phyloP scores from a whole-genome alignment of 345 rosid genomes.

The Euphorbia tirucalli region DNA sequence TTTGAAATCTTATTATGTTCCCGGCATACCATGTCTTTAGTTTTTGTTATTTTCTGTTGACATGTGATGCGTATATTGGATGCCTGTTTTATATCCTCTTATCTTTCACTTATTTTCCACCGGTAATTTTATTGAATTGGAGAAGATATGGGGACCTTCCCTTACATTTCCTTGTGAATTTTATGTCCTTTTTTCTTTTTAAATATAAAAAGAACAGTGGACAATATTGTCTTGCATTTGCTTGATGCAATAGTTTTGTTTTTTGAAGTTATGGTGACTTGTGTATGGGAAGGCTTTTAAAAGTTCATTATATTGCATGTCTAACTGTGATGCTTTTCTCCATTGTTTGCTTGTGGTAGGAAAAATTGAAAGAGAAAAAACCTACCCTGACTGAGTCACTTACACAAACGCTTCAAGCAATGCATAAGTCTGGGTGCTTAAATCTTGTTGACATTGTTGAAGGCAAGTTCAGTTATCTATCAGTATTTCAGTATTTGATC shows the following conservation, averaged over 20 bases:
- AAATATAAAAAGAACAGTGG: background rate
- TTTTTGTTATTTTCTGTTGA: background rate
- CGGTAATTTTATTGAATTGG: background rate
- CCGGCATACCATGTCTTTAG: background rate
- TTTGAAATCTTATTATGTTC: background rate
- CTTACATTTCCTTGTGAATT: background rate
- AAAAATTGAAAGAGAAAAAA: slow-evolving; percentile 98
- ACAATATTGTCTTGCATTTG: background rate
- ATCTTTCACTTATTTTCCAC: background rate
- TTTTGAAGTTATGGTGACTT: background rate
- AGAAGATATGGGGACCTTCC: background rate
- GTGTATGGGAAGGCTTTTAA: background rate
- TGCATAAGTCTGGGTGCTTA: slow-evolving; percentile 92
- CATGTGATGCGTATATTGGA: background rate
- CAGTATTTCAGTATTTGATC: background rate
- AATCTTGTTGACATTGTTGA: slow-evolving; percentile 82
- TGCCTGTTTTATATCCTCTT: background rate
- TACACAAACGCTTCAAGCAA: slow-evolving; percentile 82
- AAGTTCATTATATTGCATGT: slow-evolving; percentile 9
- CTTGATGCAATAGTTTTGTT: background rate
- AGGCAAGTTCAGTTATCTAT: slow-evolving; percentile 58
- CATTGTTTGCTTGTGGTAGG: slow-evolving; percentile 45
- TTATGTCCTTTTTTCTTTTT: background rate
- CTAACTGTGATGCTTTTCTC: slow-evolving; percentile 12
- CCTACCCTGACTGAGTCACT: slow-evolving; percentile 74